phyloP scores from a whole-genome alignment of 495 filamentous ascomycete species.

The Neurospora sp. region DNA sequence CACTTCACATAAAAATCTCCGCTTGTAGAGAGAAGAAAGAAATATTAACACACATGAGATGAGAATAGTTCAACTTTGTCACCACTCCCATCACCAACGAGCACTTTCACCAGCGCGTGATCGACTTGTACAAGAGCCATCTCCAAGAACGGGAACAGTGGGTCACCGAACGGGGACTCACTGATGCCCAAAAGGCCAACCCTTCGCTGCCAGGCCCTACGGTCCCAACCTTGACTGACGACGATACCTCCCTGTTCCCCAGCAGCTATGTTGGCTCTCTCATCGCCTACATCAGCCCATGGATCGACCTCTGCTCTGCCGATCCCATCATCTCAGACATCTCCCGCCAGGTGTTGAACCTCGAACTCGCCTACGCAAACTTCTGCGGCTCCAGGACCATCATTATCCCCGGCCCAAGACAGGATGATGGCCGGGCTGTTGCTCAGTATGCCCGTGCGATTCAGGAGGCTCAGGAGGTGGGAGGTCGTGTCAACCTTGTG shows the following conservation, averaged over 20 bases:
- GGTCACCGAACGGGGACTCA: constrained; percentile 9
- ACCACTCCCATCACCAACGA: constrained; percentile 80
- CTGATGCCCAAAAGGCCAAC: constrained; percentile 15
- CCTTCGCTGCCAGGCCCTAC: constrained; percentile 35
- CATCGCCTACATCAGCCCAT: constrained; percentile 65
- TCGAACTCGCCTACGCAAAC: constrained; percentile 87
- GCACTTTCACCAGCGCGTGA: constrained; percentile 69
- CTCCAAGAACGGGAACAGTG: constrained; percentile 27
- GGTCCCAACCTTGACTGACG: constrained; percentile 59
- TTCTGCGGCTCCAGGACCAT: constrained; percentile 86
- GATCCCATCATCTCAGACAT: constrained; percentile 73
- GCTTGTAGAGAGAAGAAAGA: background rate
- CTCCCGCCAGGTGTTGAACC: constrained; percentile 77
- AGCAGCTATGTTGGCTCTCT: constrained; percentile 60
- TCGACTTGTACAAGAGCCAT: constrained; percentile 50
- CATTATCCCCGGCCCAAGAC: constrained; percentile 65
- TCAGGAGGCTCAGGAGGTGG: constrained; percentile 63
- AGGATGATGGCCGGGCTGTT: constrained; percentile 30
- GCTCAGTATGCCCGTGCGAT: constrained; percentile 78
- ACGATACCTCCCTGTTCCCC: constrained; percentile 67
- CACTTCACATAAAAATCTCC: background rate
- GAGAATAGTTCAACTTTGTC: constrained; percentile 76
- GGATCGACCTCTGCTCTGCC: constrained; percentile 82
- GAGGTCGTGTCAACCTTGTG: constrained; percentile 66
- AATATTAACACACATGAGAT: constrained; percentile 3